phyloP scores from a whole-genome alignment of 306 rosid genomes.

The Fragaria vesca region DNA sequence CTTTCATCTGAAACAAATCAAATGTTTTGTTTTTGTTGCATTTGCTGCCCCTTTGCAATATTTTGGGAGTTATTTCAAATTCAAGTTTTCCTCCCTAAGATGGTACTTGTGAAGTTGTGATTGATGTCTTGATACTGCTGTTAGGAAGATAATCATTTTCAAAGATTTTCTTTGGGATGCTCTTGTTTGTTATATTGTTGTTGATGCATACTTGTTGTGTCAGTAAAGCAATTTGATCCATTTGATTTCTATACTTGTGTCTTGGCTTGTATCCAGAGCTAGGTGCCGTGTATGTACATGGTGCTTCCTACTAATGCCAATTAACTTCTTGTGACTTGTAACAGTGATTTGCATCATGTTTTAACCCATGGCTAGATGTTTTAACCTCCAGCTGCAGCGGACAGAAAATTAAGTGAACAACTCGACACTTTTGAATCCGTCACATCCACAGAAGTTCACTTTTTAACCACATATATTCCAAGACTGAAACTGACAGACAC shows the following conservation, averaged over 20 bases:
- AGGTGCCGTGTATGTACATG: too few species aligned
- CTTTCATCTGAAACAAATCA: too few species aligned
- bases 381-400: too few species aligned
- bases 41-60: background rate
- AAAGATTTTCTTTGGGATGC: background rate
- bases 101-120: background rate
- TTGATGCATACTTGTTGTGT: background rate
- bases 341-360: constrained; percentile 1
- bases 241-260: background rate
- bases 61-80: background rate
- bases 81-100: background rate
- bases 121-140: background rate
- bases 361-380: background rate
- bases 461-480: too few species aligned
- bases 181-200: background rate
- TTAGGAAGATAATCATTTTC: background rate
- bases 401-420: too few species aligned
- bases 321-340: constrained; percentile 13
- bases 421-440: too few species aligned
- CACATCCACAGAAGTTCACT: too few species aligned
- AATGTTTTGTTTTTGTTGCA: too few species aligned
- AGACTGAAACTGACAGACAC: too few species aligned
- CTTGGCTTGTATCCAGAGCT: too few species aligned
- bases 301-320: constrained; percentile 25
- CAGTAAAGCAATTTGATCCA: background rate